phyloP scores from a whole-genome alignment of 2,329 filamentous ascomycete genomes.

The Apiospora phragmitis region DNA sequence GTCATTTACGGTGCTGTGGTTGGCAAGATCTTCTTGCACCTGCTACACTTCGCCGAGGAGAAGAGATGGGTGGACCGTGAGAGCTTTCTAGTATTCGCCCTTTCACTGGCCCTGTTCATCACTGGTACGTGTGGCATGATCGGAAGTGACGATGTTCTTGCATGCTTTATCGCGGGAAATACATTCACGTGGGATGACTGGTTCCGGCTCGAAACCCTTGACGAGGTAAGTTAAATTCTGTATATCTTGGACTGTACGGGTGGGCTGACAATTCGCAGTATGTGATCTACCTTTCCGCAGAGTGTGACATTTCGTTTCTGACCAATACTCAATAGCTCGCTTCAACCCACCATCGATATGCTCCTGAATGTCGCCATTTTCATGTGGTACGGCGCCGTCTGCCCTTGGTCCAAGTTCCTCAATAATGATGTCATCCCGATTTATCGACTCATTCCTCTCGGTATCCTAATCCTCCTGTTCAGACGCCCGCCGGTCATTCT shows the following conservation, averaged over 20 bases:
- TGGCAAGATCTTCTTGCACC: slow-evolving; percentile 78
- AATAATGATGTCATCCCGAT: slow-evolving; percentile 69
- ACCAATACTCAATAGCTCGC: slow-evolving; percentile 45
- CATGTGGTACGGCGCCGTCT: slow-evolving; percentile 86
- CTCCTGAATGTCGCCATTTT: slow-evolving; percentile 86
- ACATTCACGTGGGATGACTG: slow-evolving; percentile 91
- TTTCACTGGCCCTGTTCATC: slow-evolving; percentile 83
- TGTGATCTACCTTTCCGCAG: not conserved
- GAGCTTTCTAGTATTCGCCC: slow-evolving; percentile 84
- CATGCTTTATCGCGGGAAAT: slow-evolving; percentile 91
- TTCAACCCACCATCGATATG: slow-evolving; percentile 96
- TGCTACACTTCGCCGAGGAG: slow-evolving; percentile 83
- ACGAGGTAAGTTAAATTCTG: slow-evolving; percentile 55
- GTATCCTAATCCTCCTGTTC: slow-evolving; percentile 73
- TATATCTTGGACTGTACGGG: not conserved
- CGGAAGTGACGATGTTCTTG: slow-evolving; percentile 85
- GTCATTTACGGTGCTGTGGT: slow-evolving; percentile 74
- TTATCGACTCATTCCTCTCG: slow-evolving; percentile 71
- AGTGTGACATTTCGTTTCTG: not conserved
- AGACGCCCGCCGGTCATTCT: slow-evolving; percentile 78
- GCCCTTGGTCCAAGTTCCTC: slow-evolving; percentile 74
- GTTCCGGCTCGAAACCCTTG: slow-evolving; percentile 86
- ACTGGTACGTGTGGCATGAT: slow-evolving; percentile 84
- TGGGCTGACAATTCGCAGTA: not conserved
- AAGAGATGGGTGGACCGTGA: slow-evolving; percentile 81